Evolutionary conservation across 2,329 filamentous ascomycete genomes (phyloP).

Genomic region (Juglanconis oblonga): DNA sequence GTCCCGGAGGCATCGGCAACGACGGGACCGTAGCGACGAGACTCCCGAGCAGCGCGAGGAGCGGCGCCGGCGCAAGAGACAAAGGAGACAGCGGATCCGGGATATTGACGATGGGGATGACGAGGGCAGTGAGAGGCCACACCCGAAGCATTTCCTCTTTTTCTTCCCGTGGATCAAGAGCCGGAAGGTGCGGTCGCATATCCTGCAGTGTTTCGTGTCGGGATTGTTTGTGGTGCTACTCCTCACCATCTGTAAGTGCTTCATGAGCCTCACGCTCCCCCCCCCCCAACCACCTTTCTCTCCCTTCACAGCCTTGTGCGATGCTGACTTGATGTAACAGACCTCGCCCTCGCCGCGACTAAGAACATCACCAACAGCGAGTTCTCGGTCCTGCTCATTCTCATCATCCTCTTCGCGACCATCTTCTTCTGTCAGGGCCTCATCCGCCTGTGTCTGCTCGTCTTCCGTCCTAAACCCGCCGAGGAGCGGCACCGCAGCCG

Average conservation of each 20-base stretch:
- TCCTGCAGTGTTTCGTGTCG: slow-evolving; percentile 62
- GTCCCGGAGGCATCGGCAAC: not conserved
- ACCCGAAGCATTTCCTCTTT: slow-evolving; percentile 45
- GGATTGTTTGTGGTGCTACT: slow-evolving; percentile 59
- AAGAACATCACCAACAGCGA: slow-evolving; percentile 62
- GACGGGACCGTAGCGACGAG: slow-evolving; percentile 18
- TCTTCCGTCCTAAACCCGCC: slow-evolving; percentile 46
- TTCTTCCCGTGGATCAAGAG: slow-evolving; percentile 57
- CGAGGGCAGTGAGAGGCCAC: slow-evolving; percentile 20
- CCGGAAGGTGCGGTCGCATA: slow-evolving; percentile 49
- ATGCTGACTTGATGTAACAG: slow-evolving; percentile 39
- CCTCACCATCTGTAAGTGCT: slow-evolving; percentile 62
- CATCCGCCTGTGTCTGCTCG: slow-evolving; percentile 68
- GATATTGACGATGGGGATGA: slow-evolving; percentile 21
- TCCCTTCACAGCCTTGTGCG: not conserved
- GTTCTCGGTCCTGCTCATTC: slow-evolving; percentile 76
- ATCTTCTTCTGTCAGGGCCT: slow-evolving; percentile 80
- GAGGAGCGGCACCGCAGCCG: slow-evolving; percentile 25
- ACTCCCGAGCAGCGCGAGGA: slow-evolving; percentile 9
- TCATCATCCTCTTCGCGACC: slow-evolving; percentile 70
- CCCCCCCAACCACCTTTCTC: not conserved
- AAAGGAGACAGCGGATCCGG: slow-evolving; percentile 11
- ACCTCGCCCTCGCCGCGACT: slow-evolving; percentile 69
- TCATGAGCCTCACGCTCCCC: not conserved
- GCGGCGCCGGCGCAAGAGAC: slow-evolving; percentile 5